Percentiles rank a stretch among this genome's conserved stretches.
Evolutionary conservation across 257 asterid species (phyloP).

Genomic region (Solanum lignicaule): DNA sequence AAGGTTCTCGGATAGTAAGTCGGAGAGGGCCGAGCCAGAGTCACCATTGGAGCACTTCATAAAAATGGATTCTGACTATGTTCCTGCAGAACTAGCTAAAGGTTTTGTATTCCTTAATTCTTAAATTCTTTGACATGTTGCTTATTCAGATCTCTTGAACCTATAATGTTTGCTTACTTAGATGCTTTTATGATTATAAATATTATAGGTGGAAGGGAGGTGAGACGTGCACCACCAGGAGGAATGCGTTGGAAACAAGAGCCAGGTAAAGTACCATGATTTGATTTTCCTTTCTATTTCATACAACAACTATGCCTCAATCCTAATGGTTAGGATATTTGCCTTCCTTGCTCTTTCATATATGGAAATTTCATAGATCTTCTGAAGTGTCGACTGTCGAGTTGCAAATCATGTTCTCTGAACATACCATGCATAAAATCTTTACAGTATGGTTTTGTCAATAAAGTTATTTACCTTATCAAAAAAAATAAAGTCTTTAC

Average conservation of each 20-base stretch:
- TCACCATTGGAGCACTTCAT: slow-evolving; percentile 38
- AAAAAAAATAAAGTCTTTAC: neutral
- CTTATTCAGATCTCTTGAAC: neutral
- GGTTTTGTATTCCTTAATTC: slow-evolving; percentile 9
- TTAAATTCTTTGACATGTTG: neutral
- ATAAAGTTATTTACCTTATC: neutral
- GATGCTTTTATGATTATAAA: neutral
- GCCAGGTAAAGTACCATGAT: slow-evolving; percentile 21
- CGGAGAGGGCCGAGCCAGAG: slow-evolving; percentile 12
- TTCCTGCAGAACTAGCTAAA: slow-evolving; percentile 65
- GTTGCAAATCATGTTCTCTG: neutral
- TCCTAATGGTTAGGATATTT: neutral
- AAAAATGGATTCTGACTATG: slow-evolving; percentile 27
- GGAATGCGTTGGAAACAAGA: slow-evolving; percentile 43
- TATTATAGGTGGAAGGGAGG: slow-evolving; percentile 29
- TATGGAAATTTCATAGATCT: neutral
- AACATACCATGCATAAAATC: neutral
- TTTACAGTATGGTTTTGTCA: neutral
- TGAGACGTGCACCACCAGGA: slow-evolving; percentile 19
- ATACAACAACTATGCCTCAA: neutral
- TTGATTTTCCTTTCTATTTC: neutral
- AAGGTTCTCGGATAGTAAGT: slow-evolving; percentile 36
- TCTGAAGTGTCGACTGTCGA: neutral
- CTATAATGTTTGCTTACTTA: neutral
- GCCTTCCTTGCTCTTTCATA: neutral